Base-by-base conservation (phyloP, 176 grass and related monocot species). In the Carex parvula region DNA sequence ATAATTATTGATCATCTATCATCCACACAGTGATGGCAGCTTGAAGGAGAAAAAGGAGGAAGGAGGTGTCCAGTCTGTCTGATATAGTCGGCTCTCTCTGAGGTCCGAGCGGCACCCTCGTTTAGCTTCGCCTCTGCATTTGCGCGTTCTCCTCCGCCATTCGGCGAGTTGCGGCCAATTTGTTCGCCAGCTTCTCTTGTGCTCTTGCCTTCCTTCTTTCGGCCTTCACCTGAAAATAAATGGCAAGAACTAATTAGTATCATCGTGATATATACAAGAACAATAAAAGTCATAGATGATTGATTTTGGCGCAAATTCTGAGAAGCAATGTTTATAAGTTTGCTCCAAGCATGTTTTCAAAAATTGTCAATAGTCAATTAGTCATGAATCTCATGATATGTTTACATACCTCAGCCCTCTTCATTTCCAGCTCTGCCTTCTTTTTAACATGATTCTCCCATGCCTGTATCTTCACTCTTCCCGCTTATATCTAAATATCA, bases 401-500 rank as follows among this genome's bases (percentile, higher is more conserved):
- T 65, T 18, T 44, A 81, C 79, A 22, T 80, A 91, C 95, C 92
- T 98, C 91, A 46, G 88, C 83, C 82, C 73, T 98, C 89, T 88
- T 94, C 92, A 98, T 89, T 88, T 94, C 92, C 61, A 85, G 79
- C 87, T 98, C 89, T 68, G 89, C 92, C 84, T 90, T 98, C 50
- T 92, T 82, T 84, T 91, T 98, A 84, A 94, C 92, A 17, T 98
- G 95, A 83, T 98, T 94, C 82, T 94, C 95, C 95, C 95, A 98
- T 3, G 95, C 95, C 67, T 98, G 92, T 80, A 98, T 98, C 79
- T 92, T 89, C 85, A 94, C 85, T 94, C 95, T 79, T 98, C 91
- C 26, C 91, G 84, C 81, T 94, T 98, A 83, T 91, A 98, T 79
- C 95, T 98, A 75, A 80, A 83, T 71, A 8, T 24, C 9, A 29